These are phyloP conservation scores for Suillus paluster DNA, from an alignment of 768 basidiomycete genomes.

Conservation along the genomic window DNA sequence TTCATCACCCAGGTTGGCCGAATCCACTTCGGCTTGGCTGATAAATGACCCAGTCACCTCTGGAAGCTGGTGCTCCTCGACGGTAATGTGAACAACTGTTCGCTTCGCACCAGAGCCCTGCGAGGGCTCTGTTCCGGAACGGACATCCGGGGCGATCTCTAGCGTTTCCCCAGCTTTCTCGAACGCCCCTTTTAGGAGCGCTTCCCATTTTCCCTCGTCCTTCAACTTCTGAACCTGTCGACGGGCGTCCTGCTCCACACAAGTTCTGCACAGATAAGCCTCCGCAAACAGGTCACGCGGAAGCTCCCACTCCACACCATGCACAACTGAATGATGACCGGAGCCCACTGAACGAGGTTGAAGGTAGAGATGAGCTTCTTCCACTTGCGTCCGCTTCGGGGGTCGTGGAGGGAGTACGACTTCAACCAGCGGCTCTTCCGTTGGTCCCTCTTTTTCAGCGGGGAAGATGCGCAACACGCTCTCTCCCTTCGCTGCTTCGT, in stretches of 20 bases:
- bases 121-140: not conserved
- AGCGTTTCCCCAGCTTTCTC: not conserved
- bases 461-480: constrained; percentile 25
- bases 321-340: constrained; percentile 59
- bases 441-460: constrained; percentile 23
- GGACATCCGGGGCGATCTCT: not conserved
- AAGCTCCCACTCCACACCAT: constrained; percentile 55
- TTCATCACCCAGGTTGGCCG: not conserved
- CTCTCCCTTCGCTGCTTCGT: constrained; percentile 17
- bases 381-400: constrained; percentile 20
- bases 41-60: not conserved
- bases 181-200: not conserved
- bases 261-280: constrained; percentile 41
- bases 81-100: not conserved
- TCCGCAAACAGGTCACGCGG: constrained; percentile 45
- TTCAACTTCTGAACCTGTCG: constrained; percentile 27
- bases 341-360: constrained; percentile 42
- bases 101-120: not conserved
- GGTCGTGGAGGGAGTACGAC: constrained; percentile 35
- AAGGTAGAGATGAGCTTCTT: constrained; percentile 56
- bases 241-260: constrained; percentile 38
- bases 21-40: not conserved
- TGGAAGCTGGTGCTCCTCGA: not conserved
- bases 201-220: constrained; percentile 24
- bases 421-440: constrained; percentile 32